Evolutionary conservation across 495 filamentous ascomycete genomes (phyloP).

Genomic region (Daldinia childiae): DNA sequence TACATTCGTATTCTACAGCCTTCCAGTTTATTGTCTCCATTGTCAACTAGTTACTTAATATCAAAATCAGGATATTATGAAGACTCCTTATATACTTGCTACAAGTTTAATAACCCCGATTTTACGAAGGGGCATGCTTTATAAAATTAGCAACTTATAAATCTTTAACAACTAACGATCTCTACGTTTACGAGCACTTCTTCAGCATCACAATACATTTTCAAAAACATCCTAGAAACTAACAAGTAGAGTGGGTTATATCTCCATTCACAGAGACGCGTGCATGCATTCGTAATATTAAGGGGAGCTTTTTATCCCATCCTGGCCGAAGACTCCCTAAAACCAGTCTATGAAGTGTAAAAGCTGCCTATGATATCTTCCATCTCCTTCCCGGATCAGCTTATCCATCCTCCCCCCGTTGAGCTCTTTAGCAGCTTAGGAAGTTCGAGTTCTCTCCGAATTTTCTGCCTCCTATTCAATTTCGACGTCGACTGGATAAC

Average conservation of each 20-base stretch:
- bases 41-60: not conserved
- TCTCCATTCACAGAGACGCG: slow-evolving; percentile 26
- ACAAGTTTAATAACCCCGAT: too few species aligned
- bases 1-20: not conserved
- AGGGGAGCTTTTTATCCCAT: slow-evolving; percentile 22
- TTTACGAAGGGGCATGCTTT: too few species aligned
- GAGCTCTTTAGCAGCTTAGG: not conserved
- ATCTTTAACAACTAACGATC: too few species aligned
- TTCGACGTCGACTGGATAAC: not conserved
- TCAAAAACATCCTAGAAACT: not conserved
- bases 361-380: slow-evolving; percentile 9
- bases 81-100: not conserved
- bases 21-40: too few species aligned
- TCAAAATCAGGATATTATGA: not conserved
- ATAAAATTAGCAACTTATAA: too few species aligned
- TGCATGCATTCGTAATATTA: slow-evolving; percentile 22
- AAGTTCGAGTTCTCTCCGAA: not conserved
- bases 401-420: not conserved
- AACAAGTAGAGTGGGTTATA: slow-evolving; percentile 12
- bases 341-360: slow-evolving; percentile 26
- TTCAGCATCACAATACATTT: too few species aligned
- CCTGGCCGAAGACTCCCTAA: slow-evolving; percentile 14
- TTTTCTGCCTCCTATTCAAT: not conserved
- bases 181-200: too few species aligned
- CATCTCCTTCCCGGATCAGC: not conserved